Evolutionary conservation across 2,329 filamentous ascomycete species (phyloP).

Genomic region (Cladophialophora carrionii): DNA sequence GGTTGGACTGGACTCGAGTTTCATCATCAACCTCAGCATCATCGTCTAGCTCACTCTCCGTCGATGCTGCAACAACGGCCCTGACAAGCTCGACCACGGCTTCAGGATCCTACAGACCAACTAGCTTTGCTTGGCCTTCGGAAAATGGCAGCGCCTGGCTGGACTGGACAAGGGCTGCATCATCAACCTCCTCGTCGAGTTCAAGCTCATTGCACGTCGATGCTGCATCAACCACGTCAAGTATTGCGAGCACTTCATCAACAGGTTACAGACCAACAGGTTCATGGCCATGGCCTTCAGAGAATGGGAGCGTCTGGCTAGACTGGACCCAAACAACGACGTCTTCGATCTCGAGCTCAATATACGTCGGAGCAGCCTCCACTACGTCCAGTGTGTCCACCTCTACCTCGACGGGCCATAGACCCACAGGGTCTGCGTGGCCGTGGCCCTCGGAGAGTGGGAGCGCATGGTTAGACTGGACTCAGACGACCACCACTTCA

Average conservation of each 20-base stretch:
- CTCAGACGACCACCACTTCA: slow-evolving; percentile 12
- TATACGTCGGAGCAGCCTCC: slow-evolving; percentile 3
- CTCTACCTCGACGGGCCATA: slow-evolving; percentile 1
- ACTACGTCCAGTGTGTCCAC: slow-evolving; percentile 4
- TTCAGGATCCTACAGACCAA: background rate
- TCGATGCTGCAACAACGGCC: background rate
- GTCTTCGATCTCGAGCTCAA: slow-evolving; percentile 8
- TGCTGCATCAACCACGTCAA: slow-evolving; percentile 1
- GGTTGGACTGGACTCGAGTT: slow-evolving; percentile 8
- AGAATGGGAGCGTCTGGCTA: slow-evolving; percentile 13
- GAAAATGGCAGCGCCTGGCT: slow-evolving; percentile 7
- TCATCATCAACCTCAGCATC: slow-evolving; percentile 1
- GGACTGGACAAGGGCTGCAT: slow-evolving; percentile 3
- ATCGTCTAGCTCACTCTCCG: background rate
- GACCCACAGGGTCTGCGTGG: slow-evolving; percentile 3
- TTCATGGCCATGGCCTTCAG: slow-evolving; percentile 7
- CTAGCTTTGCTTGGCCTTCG: slow-evolving; percentile 6
- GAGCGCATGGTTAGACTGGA: slow-evolving; percentile 2
- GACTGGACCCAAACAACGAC: slow-evolving; percentile 13
- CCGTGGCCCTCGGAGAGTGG: slow-evolving; percentile 3
- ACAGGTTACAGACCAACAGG: background rate
- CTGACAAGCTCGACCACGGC: background rate
- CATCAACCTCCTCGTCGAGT: slow-evolving; percentile 3
- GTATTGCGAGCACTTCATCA: background rate
- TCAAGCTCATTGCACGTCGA: background rate